A percentile compares a stretch with the other conserved stretches of the same genome.
Evolutionary conservation across 1,284 basidiomycete genomes (phyloP).

Genomic region (Coniferiporia sulphurascens): DNA sequence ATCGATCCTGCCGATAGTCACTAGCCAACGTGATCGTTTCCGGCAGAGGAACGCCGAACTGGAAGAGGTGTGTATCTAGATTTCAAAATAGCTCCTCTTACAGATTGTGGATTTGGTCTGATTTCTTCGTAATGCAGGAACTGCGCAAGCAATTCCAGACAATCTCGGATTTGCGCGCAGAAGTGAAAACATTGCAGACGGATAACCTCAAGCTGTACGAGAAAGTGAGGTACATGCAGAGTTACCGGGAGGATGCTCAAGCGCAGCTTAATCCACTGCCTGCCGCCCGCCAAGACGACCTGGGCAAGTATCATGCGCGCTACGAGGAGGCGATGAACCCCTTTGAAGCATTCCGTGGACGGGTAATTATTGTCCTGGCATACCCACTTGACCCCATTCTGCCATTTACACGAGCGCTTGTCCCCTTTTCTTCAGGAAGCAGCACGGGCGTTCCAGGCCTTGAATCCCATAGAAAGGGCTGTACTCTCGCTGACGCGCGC

Average conservation of each 20-base stretch:
- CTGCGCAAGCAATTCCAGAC: conserved; percentile 90
- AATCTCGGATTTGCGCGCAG: conserved; percentile 84
- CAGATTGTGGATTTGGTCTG: background rate
- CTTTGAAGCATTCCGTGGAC: conserved; percentile 93
- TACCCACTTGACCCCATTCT: background rate
- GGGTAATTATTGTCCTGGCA: conserved; percentile 51
- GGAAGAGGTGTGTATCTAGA: conserved; percentile 67
- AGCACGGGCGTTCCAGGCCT: conserved; percentile 81
- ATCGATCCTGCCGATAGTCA: conserved; percentile 93
- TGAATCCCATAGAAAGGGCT: conserved; percentile 89
- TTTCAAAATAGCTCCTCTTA: conserved; percentile 5
- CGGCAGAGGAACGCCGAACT: conserved; percentile 93
- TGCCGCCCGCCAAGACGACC: conserved; percentile 54
- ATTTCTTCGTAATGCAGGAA: conserved; percentile 48
- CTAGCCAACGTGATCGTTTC: conserved; percentile 94
- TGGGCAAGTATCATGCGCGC: conserved; percentile 84
- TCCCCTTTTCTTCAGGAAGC: conserved; percentile 67
- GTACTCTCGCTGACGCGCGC: conserved; percentile 82
- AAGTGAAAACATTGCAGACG: conserved; percentile 83
- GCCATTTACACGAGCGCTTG: background rate
- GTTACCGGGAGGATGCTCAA: conserved; percentile 73
- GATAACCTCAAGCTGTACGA: conserved; percentile 96
- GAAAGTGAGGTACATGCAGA: conserved; percentile 95
- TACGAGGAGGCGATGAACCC: conserved; percentile 98
- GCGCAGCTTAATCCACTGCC: conserved; percentile 67